Conservation (phyloP, 495 filamentous ascomycete genomes). For the Umbilicaria muhlenbergii region DNA sequence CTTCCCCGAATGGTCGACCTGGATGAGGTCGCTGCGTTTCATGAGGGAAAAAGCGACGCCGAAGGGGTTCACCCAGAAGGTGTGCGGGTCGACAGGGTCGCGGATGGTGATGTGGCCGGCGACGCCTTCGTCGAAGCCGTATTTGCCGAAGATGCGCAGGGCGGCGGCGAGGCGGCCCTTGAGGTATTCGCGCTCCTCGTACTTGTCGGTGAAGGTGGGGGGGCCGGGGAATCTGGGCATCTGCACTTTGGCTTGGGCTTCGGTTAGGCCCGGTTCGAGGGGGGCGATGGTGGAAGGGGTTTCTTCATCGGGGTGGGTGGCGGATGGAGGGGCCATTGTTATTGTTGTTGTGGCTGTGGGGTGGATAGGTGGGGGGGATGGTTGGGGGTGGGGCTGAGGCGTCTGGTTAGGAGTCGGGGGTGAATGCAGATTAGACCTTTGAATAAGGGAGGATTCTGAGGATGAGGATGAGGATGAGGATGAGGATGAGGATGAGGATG, state of each 20-base stretch:
- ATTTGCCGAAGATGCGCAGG: constrained; percentile 54
- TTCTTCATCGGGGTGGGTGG: constrained; percentile 4
- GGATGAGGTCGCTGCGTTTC: constrained; percentile 55
- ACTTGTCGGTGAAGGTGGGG: constrained; percentile 42
- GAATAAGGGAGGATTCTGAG: too few relatives aligned
- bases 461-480: too few relatives aligned
- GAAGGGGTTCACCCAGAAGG: constrained; percentile 75
- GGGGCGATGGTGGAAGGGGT: constrained; percentile 10
- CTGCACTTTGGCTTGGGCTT: constrained; percentile 23
- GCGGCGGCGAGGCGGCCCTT: constrained; percentile 52
- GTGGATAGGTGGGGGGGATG: too few relatives aligned
- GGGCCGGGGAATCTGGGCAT: constrained; percentile 29
- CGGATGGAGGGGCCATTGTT: constrained; percentile 13
- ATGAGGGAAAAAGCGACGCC: constrained; percentile 56
- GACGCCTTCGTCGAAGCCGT: constrained; percentile 48
- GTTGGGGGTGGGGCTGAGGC: too few relatives aligned
- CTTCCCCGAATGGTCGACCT: constrained; percentile 45
- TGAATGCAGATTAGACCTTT: too few relatives aligned
- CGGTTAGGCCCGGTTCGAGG: constrained; percentile 9
- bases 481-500: too few relatives aligned
- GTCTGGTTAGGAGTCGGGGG: too few relatives aligned
- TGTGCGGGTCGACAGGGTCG: constrained; percentile 50
- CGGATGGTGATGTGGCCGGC: constrained; percentile 47
- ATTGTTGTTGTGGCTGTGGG: background rate
- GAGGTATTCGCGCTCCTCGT: constrained; percentile 46